These are phyloP conservation scores for Tetraselmis chui DNA, from an alignment of 139 green algal species.

Conservation along the genomic window DNA sequence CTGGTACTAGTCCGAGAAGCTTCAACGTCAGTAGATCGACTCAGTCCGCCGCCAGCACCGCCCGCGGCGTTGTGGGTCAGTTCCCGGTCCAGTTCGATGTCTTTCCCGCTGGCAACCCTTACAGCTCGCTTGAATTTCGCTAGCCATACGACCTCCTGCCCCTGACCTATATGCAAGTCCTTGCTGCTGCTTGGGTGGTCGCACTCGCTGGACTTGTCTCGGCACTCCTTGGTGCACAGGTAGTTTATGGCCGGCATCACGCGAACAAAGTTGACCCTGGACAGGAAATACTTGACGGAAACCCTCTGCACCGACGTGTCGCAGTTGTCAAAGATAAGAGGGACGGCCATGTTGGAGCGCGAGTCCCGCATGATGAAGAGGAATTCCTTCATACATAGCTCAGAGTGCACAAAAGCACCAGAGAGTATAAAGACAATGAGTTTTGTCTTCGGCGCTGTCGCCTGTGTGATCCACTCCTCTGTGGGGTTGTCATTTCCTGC, in stretches of 20 bases:
- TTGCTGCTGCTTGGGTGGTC: too few species aligned
- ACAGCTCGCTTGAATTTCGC: not conserved
- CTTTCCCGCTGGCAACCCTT: not conserved
- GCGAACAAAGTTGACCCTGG: not conserved
- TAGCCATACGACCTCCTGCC: too few species aligned
- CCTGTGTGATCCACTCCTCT: not conserved
- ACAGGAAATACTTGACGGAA: not conserved
- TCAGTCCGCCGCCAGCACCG: too few species aligned
- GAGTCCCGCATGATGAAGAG: not conserved
- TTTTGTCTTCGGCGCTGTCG: not conserved
- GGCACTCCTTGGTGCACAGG: not conserved
- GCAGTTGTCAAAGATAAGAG: not conserved
- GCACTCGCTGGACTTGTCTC: too few species aligned
- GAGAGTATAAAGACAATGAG: not conserved
- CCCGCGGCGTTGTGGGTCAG: too few species aligned
- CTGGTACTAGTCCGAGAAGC: too few species aligned
- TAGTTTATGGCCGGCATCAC: not conserved
- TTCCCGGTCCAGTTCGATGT: not conserved
- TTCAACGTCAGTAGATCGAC: too few species aligned
- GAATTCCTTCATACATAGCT: not conserved
- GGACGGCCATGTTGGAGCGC: not conserved
- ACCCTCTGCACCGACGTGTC: not conserved
- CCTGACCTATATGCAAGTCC: too few species aligned
- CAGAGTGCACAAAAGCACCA: not conserved
- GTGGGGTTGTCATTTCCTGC: not conserved